Conservation (phyloP, 768 basidiomycete species). For the Russula abietina region DNA sequence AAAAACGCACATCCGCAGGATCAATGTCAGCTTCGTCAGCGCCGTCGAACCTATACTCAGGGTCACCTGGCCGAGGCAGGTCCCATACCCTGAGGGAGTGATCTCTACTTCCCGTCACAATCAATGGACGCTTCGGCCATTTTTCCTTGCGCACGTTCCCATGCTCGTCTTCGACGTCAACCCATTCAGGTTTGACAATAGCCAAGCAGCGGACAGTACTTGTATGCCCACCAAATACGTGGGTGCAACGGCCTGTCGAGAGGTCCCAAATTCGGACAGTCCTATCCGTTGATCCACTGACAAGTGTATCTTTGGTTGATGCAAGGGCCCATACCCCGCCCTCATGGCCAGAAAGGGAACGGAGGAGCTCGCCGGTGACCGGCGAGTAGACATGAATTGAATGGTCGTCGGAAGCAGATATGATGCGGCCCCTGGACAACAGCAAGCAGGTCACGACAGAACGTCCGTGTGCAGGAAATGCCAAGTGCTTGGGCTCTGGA, state of each 20-base stretch:
- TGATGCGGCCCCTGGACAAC: conserved; percentile 91
- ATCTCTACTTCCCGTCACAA: conserved; percentile 70
- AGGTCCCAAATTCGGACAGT: conserved; percentile 92
- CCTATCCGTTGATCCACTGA: conserved; percentile 90
- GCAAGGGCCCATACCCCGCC: conserved; percentile 98
- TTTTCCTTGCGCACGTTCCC: conserved; percentile 62
- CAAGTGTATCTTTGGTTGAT: conserved; percentile 78
- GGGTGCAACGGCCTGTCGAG: conserved; percentile 71
- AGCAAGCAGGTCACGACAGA: conserved; percentile 94
- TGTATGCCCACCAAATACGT: conserved; percentile 93
- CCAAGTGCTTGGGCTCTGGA: conserved; percentile 64
- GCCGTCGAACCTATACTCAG: conserved; percentile 65
- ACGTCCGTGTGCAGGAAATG: conserved; percentile 82
- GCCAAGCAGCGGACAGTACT: conserved; percentile 94
- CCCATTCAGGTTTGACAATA: conserved; percentile 89
- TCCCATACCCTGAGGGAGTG: conserved; percentile 62
- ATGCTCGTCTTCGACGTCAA: conserved; percentile 63
- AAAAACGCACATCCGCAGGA: conserved; percentile 40
- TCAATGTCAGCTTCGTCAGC: conserved; percentile 57
- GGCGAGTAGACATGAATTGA: conserved; percentile 94
- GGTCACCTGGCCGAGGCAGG: conserved; percentile 61
- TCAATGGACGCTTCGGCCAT: conserved; percentile 63
- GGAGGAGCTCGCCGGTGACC: conserved; percentile 66
- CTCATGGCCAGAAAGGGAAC: conserved; percentile 81
- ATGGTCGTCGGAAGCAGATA: conserved; percentile 96